Evolutionary conservation across 2,329 filamentous ascomycete genomes (phyloP), one percentile per base, ranked within the genome.

Genomic region (Alternaria dauci): DNA sequence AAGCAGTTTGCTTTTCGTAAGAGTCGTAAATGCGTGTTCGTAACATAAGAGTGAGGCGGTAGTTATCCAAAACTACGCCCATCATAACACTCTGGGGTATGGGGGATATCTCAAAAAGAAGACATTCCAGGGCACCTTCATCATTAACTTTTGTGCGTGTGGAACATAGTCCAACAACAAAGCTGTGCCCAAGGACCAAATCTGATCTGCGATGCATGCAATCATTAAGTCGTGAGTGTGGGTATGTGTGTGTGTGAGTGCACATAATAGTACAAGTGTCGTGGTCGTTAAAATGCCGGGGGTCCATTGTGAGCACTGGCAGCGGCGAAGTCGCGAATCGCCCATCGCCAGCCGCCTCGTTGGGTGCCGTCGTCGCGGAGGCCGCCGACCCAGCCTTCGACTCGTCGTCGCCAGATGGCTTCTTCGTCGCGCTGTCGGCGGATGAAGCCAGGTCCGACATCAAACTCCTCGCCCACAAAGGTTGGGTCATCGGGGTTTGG

Each of bases 371-470:
- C 76, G 57, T 84, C 82, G 70, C 79, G 75, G 61, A 86, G 84
- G 65, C 85, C 81, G 52, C 86, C 86, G 65, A 94, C 87, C 95
- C 95, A 99, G 72, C 87, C 89, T 75, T 91, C 90, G 68, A 94
- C 94, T 80, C 94, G 94, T 77, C 89, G 89, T 68, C 90, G 86
- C 95, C 95, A 99, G 62, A 92, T 86, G 48, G 92, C 90, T 80
- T 99, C 95, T 80, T 99, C 95, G 72, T 94, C 93, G 61, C 91
- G 87, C 75, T 98, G 94, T 65, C 94, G 86, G 70, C 90, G 86
- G 65, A 98, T 89, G 75, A 98, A 99, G 77, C 96, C 93, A 3
- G 94, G 95, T 0, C 95, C 95, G 57, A 99, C 93, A 75, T 99
- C 95, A 72, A 99, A 99, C 76, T 99, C 95, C 79, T 99, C 95